phyloP scores from a whole-genome alignment of 139 green algal genomes.

The Haematococcus sp. region DNA sequence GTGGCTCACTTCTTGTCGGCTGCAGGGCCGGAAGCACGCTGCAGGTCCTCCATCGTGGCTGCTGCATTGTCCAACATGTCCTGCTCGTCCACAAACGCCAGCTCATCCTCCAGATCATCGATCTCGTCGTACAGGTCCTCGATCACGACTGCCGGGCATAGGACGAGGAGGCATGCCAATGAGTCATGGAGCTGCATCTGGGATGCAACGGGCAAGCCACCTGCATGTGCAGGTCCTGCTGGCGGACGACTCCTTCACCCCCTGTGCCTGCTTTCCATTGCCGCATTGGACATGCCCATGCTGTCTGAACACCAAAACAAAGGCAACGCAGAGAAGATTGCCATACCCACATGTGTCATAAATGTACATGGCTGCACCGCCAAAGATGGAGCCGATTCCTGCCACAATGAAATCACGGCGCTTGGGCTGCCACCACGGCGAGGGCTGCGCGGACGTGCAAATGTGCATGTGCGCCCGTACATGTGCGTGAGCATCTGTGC shows the following conservation, averaged over 20 bases:
- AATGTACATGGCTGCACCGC: conserved; percentile 54
- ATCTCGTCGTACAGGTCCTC: conserved; percentile 30
- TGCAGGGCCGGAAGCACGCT: neutral
- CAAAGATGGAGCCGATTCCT: conserved; percentile 50
- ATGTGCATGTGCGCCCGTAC: neutral
- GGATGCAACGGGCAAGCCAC: too few relatives aligned
- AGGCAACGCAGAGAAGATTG: too few relatives aligned
- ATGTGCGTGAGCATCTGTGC: neutral
- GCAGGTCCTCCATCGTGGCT: conserved; percentile 27
- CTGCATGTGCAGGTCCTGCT: too few relatives aligned
- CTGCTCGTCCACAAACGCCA: conserved; percentile 32
- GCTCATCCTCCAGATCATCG: conserved; percentile 40
- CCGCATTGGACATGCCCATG: too few relatives aligned
- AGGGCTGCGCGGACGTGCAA: too few relatives aligned
- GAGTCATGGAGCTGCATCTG: too few relatives aligned
- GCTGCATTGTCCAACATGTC: conserved; percentile 13
- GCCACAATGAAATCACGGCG: conserved; percentile 52
- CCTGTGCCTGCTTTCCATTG: too few relatives aligned
- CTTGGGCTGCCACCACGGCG: conserved; percentile 44
- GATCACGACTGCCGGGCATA: conserved; percentile 25
- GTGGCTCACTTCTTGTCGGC: neutral
- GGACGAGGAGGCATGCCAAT: too few relatives aligned
- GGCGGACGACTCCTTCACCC: too few relatives aligned
- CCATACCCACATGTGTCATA: conserved; percentile 55
- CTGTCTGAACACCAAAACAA: too few relatives aligned